Evolutionary conservation across 352 stramenopile species (phyloP).

Genomic region (Phytopythium litorale): DNA sequence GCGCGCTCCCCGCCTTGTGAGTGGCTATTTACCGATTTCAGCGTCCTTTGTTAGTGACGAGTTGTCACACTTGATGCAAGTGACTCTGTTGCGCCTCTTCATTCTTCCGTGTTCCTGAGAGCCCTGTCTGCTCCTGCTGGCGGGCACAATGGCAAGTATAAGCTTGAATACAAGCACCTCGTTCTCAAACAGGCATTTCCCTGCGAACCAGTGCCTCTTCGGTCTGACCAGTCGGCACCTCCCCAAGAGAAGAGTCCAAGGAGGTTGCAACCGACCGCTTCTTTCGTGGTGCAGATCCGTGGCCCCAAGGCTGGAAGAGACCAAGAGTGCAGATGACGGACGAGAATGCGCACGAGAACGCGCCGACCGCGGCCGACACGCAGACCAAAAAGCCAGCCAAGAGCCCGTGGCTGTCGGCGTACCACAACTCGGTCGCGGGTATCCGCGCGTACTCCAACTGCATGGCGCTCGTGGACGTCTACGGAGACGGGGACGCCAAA

Average conservation of each 20-base stretch:
- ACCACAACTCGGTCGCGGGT: slow-evolving; percentile 87
- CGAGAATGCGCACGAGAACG: slow-evolving; percentile 19
- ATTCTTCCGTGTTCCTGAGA: too few relatives aligned
- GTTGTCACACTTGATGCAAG: neutral
- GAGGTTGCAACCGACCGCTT: neutral
- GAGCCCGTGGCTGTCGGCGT: slow-evolving; percentile 83
- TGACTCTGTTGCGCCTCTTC: neutral
- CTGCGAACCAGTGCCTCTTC: slow-evolving; percentile 1
- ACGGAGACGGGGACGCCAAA: slow-evolving; percentile 80
- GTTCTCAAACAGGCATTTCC: neutral
- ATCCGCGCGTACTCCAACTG: slow-evolving; percentile 81
- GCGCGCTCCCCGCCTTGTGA: neutral
- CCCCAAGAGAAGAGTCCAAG: neutral
- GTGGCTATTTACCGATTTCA: slow-evolving; percentile 13
- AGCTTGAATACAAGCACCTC: neutral
- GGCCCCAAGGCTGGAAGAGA: neutral
- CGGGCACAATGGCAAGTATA: neutral
- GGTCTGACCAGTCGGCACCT: neutral
- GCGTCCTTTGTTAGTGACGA: neutral
- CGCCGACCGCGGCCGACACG: slow-evolving; percentile 7
- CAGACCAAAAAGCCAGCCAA: slow-evolving; percentile 22
- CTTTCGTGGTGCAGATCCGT: neutral
- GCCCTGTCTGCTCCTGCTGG: neutral
- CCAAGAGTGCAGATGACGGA: slow-evolving; percentile 12
- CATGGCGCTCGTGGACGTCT: slow-evolving; percentile 77